A percentile compares a stretch with the other conserved stretches of the same genome.
These are phyloP conservation scores for Tricladium varicosporioides DNA, from an alignment of 2,329 filamentous ascomycete species.

Conservation along the genomic window DNA sequence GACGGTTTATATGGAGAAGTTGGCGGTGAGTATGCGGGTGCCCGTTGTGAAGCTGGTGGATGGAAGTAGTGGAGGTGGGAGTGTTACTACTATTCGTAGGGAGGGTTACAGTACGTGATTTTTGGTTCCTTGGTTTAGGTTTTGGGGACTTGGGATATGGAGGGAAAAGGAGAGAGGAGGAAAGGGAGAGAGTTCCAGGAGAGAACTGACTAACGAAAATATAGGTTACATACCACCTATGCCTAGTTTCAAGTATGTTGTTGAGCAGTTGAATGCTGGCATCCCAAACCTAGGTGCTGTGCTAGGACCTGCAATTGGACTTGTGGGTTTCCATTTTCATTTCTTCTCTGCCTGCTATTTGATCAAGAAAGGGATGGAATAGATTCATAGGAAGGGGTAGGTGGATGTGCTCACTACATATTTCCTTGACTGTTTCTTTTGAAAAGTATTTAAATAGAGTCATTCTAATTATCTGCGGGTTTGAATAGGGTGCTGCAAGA, in stretches of 20 bases:
- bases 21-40: slow-evolving; percentile 54
- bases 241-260: slow-evolving; percentile 49
- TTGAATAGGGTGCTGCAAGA: slow-evolving; percentile 47
- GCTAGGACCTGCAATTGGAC: slow-evolving; percentile 60
- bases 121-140: too few relatives aligned
- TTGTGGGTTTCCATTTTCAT: slow-evolving; percentile 36
- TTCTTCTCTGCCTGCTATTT: background rate
- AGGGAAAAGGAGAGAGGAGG: background rate
- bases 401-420: too few relatives aligned
- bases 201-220: too few relatives aligned
- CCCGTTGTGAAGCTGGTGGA: slow-evolving; percentile 65
- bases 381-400: too few relatives aligned
- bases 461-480: background rate
- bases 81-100: slow-evolving; percentile 56
- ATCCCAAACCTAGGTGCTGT: slow-evolving; percentile 65
- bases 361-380: background rate
- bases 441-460: background rate
- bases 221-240: slow-evolving; percentile 56
- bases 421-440: too few relatives aligned
- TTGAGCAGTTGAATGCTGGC: slow-evolving; percentile 58
- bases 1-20: slow-evolving; percentile 61
- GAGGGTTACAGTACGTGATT: slow-evolving; percentile 43
- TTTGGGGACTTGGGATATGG: background rate
- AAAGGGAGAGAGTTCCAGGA: too few relatives aligned
- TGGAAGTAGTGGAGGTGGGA: slow-evolving; percentile 61